Percentiles rank a stretch among this genome's conserved stretches.
Conservation (phyloP, 257 asterid genomes). For the Plantago elongata region DNA sequence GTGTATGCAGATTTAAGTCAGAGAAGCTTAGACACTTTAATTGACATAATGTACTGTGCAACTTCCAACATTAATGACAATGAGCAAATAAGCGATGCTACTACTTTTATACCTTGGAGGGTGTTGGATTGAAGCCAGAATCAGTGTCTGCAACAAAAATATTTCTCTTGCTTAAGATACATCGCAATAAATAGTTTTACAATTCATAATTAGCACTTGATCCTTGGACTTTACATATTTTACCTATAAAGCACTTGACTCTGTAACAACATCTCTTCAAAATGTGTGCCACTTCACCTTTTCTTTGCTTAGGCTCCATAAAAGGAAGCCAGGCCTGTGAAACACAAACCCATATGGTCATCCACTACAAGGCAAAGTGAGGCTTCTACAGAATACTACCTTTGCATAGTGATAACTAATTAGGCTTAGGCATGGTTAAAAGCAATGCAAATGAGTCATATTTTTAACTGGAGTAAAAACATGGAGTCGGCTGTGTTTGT, state of each 20-base stretch:
- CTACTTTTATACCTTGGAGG: conserved; percentile 47
- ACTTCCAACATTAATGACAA: background rate
- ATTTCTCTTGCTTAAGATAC: conserved; percentile 13
- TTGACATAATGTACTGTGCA: too few species aligned
- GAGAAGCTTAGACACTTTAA: too few species aligned
- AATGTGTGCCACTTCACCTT: conserved; percentile 36
- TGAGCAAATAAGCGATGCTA: too few species aligned
- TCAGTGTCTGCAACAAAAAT: conserved; percentile 59
- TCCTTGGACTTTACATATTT: too few species aligned
- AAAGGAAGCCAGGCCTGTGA: conserved; percentile 66
- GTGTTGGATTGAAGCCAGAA: conserved; percentile 74
- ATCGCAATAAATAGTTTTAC: background rate
- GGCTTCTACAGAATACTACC: too few species aligned
- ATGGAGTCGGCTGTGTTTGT: background rate
- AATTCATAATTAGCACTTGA: too few species aligned
- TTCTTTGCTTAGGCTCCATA: conserved; percentile 56
- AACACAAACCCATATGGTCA: background rate
- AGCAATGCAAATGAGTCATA: too few species aligned
- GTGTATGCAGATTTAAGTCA: too few species aligned
- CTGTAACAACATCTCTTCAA: conserved; percentile 53
- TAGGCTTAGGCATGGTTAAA: too few species aligned
- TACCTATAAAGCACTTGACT: conserved; percentile 80
- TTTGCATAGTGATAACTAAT: too few species aligned
- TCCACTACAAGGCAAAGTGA: too few species aligned
- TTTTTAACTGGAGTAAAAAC: background rate